Evolutionary conservation across 2,329 filamentous ascomycete genomes (phyloP), one percentile per base, ranked within the genome.

Genomic region (Cladosporium sp.): DNA sequence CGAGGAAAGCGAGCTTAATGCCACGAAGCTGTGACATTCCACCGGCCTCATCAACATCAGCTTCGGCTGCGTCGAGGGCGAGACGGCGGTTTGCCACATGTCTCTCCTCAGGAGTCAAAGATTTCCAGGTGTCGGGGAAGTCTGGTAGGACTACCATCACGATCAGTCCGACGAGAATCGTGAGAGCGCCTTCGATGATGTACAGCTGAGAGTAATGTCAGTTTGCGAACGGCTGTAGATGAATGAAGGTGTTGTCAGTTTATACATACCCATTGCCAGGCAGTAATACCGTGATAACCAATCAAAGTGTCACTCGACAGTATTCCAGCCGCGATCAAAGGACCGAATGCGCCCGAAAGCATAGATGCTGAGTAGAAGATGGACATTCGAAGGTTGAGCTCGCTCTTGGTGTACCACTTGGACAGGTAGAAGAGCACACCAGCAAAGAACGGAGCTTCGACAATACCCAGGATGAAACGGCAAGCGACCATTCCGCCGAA

Each of bases 261-360:
- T 21, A 47, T 47, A 47, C 61, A 14, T 57, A 64, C 61, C 71
- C 72, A 77, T 70, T 73, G 77, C 89, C 84, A 92, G 4, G 87
- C 87, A 2, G 81, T 78, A 2, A 88, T 78, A 0, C 88, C 88
- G 8, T 77, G 78, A 0, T 78, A 77, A 1, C 85, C 83, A 67
- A 90, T 83, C 81, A 93, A 85, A 32, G 52, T 55, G 28, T 55
- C 32, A 59, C 88, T 86, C n/a, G 81, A 79, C 0, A 86, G 87
- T 64, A 93, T 90, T 7, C 89, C 82, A 3, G 84, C 84, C 6
- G 82, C 84, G 60, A 86, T 84, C 32, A 86, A 77, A 32, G 81
- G 83, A 12, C 82, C 83, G 69, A 86, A 86, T 0, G 84, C 83
- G 49, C 76, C 82, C 61, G 80, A 80, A 30, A 86, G 77, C n/a